Conservation (phyloP, 257 asterid species). For the Galeopsis tetrahit region DNA sequence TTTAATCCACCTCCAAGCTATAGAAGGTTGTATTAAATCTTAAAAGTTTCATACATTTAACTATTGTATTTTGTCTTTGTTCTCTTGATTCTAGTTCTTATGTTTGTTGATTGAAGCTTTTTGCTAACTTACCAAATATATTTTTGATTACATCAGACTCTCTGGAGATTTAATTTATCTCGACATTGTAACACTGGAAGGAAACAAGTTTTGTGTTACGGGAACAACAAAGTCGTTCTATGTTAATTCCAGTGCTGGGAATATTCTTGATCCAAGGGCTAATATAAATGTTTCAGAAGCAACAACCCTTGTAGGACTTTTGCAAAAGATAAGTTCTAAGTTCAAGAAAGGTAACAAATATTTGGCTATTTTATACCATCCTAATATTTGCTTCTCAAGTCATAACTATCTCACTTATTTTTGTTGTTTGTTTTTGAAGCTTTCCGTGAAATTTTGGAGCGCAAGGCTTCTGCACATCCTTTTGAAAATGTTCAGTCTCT, state of each 20-base stretch:
- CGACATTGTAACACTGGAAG: conserved; percentile 91
- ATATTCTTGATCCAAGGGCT: conserved; percentile 79
- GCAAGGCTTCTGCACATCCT: conserved; percentile 92
- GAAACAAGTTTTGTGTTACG: conserved; percentile 78
- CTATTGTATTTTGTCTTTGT: conserved; percentile 8
- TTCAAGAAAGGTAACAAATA: conserved; percentile 78
- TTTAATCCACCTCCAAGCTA: conserved; percentile 96
- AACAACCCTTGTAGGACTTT: conserved; percentile 78
- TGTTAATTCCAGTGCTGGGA: conserved; percentile 77
- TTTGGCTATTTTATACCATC: conserved; percentile 22
- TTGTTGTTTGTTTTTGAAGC: conserved; percentile 49
- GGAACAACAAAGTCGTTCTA: conserved; percentile 87
- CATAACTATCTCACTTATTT: conserved; percentile 20
- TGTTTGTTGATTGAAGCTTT: conserved; percentile 32
- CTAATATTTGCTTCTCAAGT: conserved; percentile 15
- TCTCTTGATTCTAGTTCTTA: conserved; percentile 23
- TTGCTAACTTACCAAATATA: conserved; percentile 33
- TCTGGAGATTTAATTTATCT: conserved; percentile 90
- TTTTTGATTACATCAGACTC: conserved; percentile 67
- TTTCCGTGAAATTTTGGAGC: conserved; percentile 89
- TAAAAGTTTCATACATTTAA: conserved; percentile 18
- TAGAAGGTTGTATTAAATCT: conserved; percentile 68
- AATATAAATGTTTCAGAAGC: conserved; percentile 68
- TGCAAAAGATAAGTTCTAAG: conserved; percentile 91
- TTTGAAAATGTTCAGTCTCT: conserved; percentile 87